A percentile compares a stretch with the other conserved stretches of the same genome.
Conservation (phyloP, 2,329 filamentous ascomycete genomes). For the Zalaria sp. region DNA sequence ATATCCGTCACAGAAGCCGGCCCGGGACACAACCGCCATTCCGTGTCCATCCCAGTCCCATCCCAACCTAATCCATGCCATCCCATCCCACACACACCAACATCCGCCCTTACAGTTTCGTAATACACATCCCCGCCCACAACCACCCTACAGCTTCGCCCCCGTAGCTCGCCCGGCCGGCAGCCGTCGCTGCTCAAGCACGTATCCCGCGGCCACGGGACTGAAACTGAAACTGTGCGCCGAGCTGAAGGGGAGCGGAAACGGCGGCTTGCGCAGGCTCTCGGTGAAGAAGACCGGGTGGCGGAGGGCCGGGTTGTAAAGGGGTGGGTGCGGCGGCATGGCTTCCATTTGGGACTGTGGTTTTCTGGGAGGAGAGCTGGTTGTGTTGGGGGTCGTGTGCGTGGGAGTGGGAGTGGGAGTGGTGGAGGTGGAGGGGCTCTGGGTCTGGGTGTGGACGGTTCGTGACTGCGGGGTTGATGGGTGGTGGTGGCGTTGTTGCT, state of each 20-base stretch:
- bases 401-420: constrained; percentile 12
- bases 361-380: constrained; percentile 2
- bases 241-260: constrained; percentile 22
- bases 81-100: too few species aligned
- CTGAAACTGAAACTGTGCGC: constrained; percentile 25
- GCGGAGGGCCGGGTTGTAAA: constrained; percentile 43
- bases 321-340: constrained; percentile 23
- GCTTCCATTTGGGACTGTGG: constrained; percentile 35
- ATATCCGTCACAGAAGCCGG: too few species aligned
- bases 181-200: constrained; percentile 10
- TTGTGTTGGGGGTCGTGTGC: constrained; percentile 1
- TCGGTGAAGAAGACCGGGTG: constrained; percentile 69
- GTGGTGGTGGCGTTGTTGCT: constrained; percentile 7
- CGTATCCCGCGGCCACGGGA: constrained; percentile 31
- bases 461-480: constrained; percentile 12
- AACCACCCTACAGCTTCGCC: not conserved
- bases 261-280: constrained; percentile 42
- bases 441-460: too few species aligned
- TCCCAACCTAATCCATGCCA: too few species aligned
- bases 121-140: too few species aligned
- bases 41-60: too few species aligned
- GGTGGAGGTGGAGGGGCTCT: constrained; percentile 1
- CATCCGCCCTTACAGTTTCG: too few species aligned
- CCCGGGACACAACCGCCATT: too few species aligned
- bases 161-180: not conserved